Percentiles rank a stretch among this genome's conserved stretches.
These are phyloP conservation scores for Stemphylium beticola DNA, from an alignment of 2,329 filamentous ascomycete species.

Conservation along the genomic window DNA sequence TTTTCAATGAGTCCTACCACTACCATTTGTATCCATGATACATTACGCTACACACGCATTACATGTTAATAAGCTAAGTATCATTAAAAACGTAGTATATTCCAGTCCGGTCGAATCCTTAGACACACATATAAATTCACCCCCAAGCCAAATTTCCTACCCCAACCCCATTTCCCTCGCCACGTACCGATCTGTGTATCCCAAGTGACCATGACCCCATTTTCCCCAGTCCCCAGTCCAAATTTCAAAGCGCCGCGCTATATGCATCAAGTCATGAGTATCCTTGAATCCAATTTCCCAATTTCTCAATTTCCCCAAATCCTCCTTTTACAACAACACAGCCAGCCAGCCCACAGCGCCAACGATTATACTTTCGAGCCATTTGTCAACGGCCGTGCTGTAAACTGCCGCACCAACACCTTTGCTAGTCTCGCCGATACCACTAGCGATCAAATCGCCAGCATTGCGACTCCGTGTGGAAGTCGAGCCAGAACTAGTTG, in stretches of 20 bases:
- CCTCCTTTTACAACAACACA: slow-evolving; percentile 26
- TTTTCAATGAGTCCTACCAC: no score
- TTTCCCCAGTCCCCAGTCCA: not conserved
- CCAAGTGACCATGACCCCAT: not conserved
- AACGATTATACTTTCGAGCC: slow-evolving; percentile 34
- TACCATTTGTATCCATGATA: no score
- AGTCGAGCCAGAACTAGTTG: slow-evolving; percentile 19
- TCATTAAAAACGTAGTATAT: no score
- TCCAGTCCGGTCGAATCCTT: no score
- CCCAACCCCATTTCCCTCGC: not conserved
- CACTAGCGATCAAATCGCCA: slow-evolving; percentile 37
- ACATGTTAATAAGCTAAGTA: not conserved
- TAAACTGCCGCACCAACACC: slow-evolving; percentile 11
- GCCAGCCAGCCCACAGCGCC: slow-evolving; percentile 38
- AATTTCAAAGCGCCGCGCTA: slow-evolving; percentile 7
- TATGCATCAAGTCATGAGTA: slow-evolving; percentile 7
- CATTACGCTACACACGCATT: not conserved
- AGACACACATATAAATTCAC: no score
- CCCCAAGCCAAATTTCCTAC: not conserved
- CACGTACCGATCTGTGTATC: not conserved
- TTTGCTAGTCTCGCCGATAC: slow-evolving; percentile 29
- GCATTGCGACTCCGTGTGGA: slow-evolving; percentile 15
- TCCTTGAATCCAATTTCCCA: no score
- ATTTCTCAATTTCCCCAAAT: not conserved
- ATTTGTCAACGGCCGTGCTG: slow-evolving; percentile 27